These are phyloP conservation scores for Novymonas esmeraldas DNA, from an alignment of 208 protist species.

Conservation along the genomic window DNA sequence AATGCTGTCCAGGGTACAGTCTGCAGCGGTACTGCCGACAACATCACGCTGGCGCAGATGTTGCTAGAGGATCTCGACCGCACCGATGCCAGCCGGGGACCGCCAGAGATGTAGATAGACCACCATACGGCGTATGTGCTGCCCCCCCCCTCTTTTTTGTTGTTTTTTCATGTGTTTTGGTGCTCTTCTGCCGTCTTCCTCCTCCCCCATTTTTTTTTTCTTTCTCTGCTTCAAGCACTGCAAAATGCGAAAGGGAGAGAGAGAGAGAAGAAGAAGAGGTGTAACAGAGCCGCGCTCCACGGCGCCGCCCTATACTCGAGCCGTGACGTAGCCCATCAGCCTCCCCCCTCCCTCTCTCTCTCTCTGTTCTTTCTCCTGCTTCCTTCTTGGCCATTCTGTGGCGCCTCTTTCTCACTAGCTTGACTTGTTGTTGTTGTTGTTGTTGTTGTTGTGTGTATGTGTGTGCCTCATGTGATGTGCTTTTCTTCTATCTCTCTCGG, in stretches of 20 bases:
- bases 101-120: constrained; percentile 3
- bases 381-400: too few relatives aligned
- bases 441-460: too few relatives aligned
- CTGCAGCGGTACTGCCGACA: constrained; percentile 22
- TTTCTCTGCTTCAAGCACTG: neutral
- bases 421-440: too few relatives aligned
- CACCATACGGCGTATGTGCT: neutral
- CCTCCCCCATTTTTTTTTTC: neutral
- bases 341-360: too few relatives aligned
- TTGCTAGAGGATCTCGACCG: constrained; percentile 51
- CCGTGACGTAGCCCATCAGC: too few relatives aligned
- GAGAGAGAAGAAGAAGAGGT: neutral
- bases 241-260: too few relatives aligned
- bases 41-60: constrained; percentile 46
- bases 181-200: neutral
- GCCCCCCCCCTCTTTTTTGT: neutral
- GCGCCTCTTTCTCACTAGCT: too few relatives aligned
- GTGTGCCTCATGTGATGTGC: too few relatives aligned
- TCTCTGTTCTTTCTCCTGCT: too few relatives aligned
- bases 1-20: constrained; percentile 8
- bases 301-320: too few relatives aligned
- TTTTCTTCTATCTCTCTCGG: neutral
- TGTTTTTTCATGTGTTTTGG: neutral
- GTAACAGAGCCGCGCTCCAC: neutral
- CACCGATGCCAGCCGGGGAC: constrained; percentile 13